Evolutionary conservation across 352 stramenopile genomes (phyloP).

Genomic region (Globisporangium middletonii): DNA sequence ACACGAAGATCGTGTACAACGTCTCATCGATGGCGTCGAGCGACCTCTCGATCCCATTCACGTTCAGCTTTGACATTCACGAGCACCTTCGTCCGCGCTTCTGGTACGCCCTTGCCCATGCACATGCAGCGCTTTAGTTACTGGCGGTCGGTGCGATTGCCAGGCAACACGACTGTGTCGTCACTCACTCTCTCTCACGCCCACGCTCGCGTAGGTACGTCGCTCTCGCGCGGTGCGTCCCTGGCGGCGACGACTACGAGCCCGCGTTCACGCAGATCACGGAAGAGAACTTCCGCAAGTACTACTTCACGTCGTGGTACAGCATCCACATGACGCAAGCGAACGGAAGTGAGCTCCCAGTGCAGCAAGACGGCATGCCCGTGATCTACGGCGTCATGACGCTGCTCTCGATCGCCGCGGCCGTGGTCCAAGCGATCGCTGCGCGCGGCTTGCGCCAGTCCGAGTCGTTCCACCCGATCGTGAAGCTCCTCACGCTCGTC

Average conservation of each 20-base stretch:
- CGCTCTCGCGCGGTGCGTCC: slow-evolving; percentile 61
- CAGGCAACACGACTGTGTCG: no score
- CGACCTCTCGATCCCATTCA: slow-evolving; percentile 42
- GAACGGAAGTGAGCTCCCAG: slow-evolving; percentile 55
- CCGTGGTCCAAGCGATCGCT: slow-evolving; percentile 35
- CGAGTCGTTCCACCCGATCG: slow-evolving; percentile 77
- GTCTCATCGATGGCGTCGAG: slow-evolving; percentile 29
- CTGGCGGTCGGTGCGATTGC: no score
- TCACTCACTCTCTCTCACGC: neutral
- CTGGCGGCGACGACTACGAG: slow-evolving; percentile 49
- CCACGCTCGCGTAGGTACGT: slow-evolving; percentile 29
- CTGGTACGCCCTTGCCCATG: slow-evolving; percentile 20
- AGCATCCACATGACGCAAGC: slow-evolving; percentile 71
- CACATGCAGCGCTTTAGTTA: no score
- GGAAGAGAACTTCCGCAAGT: slow-evolving; percentile 61
- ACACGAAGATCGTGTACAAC: slow-evolving; percentile 71
- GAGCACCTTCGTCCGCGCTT: slow-evolving; percentile 64
- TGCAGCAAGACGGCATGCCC: slow-evolving; percentile 56
- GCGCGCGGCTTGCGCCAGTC: slow-evolving; percentile 37
- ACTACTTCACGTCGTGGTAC: slow-evolving; percentile 79
- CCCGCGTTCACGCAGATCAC: slow-evolving; percentile 67
- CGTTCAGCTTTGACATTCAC: slow-evolving; percentile 56
- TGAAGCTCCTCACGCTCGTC: slow-evolving; percentile 60
- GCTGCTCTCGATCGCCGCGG: slow-evolving; percentile 26
- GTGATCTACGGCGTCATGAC: slow-evolving; percentile 48